phyloP scores from a whole-genome alignment of 2,329 filamentous ascomycete genomes.

The Pseudohalonectria lignicola region DNA sequence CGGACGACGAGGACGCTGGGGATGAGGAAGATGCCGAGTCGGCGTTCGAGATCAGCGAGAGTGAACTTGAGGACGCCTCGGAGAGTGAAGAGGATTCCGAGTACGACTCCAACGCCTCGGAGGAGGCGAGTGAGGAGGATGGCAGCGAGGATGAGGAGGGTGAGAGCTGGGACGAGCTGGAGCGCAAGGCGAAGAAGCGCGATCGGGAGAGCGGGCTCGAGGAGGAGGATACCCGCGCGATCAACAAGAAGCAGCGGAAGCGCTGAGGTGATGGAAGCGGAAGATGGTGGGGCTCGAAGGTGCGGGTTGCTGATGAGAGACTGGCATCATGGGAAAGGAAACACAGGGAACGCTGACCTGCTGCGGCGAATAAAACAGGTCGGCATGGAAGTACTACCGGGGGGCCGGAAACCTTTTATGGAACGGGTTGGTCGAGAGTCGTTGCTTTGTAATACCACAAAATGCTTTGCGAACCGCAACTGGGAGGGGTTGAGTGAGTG shows the following conservation, averaged over 20 bases:
- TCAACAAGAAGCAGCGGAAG: conserved; percentile 61
- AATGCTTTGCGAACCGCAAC: no score
- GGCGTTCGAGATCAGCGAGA: conserved; percentile 83
- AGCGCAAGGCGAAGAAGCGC: conserved; percentile 81
- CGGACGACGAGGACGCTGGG: conserved; percentile 68
- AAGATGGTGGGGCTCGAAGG: no score
- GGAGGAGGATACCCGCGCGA: conserved; percentile 41
- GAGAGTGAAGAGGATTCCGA: conserved; percentile 80
- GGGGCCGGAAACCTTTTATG: no score
- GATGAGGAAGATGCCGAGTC: conserved; percentile 82
- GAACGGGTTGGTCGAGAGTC: no score
- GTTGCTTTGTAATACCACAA: no score
- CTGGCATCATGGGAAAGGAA: not conserved
- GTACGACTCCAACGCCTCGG: conserved; percentile 81
- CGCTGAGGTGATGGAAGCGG: conserved; percentile 16
- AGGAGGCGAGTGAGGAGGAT: conserved; percentile 72
- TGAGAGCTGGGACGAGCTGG: conserved; percentile 90
- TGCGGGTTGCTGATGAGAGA: no score
- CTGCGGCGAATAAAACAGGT: no score
- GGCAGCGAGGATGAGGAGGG: conserved; percentile 66
- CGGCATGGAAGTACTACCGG: no score
- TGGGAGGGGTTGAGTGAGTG: no score
- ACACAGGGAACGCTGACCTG: no score
- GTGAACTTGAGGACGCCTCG: conserved; percentile 72
- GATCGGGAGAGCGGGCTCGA: conserved; percentile 60